phyloP scores from a whole-genome alignment of 2,329 filamentous ascomycete species.

The Hysterium pulicare region DNA sequence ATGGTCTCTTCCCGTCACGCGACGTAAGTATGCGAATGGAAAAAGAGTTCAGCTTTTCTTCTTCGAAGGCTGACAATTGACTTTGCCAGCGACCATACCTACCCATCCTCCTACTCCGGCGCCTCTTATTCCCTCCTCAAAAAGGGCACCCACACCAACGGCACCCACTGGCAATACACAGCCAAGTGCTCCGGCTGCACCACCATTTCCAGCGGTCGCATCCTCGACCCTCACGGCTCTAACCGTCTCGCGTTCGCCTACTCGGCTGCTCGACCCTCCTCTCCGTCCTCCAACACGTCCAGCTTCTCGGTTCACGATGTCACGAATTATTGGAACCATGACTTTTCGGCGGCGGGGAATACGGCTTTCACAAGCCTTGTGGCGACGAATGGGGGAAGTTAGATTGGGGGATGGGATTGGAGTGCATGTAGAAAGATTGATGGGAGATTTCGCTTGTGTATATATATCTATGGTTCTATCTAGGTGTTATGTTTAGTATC shows the following conservation, averaged over 20 bases:
- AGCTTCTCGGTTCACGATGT: constrained; percentile 25
- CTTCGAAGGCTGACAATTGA: not conserved
- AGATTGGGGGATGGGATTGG: no score
- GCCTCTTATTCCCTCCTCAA: constrained; percentile 22
- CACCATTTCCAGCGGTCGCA: constrained; percentile 12
- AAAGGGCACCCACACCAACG: constrained; percentile 26
- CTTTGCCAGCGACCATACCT: constrained; percentile 19
- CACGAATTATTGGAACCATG: constrained; percentile 27
- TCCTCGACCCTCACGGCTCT: constrained; percentile 19
- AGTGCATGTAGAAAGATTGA: no score
- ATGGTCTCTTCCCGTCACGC: constrained; percentile 28
- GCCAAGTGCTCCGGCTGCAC: constrained; percentile 30
- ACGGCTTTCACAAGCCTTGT: constrained; percentile 22
- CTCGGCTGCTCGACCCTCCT: constrained; percentile 17
- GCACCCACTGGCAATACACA: constrained; percentile 31
- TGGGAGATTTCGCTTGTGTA: no score
- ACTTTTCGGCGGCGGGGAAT: constrained; percentile 24
- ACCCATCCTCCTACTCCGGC: constrained; percentile 20
- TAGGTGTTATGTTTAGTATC: no score
- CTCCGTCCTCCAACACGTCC: constrained; percentile 18
- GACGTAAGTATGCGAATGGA: constrained; percentile 20
- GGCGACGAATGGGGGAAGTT: no score
- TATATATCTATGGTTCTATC: no score
- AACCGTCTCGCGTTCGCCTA: constrained; percentile 23
- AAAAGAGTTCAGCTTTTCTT: not conserved